These are phyloP conservation scores for Kurtzmaniella quercitrusa DNA, from an alignment of 1,139 yeast genomes.

Conservation along the genomic window DNA sequence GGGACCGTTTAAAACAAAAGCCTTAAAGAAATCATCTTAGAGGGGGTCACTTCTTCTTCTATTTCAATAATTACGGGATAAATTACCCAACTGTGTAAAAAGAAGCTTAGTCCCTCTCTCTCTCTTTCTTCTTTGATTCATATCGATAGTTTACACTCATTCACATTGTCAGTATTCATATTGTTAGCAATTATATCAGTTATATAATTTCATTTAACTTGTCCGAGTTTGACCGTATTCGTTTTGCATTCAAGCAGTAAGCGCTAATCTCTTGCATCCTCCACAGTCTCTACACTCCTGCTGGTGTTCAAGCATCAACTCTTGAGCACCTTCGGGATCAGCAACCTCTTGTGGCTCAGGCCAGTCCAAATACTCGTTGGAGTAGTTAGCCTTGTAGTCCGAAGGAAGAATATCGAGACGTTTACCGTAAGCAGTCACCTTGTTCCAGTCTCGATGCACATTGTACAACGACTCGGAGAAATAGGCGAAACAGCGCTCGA, in stretches of 20 bases:
- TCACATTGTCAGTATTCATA: too few relatives aligned
- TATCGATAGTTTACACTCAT: too few relatives aligned
- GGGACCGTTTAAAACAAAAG: too few relatives aligned
- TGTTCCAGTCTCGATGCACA: slow-evolving; percentile 54
- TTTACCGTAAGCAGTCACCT: slow-evolving; percentile 53
- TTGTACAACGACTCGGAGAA: slow-evolving; percentile 49
- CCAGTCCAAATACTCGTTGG: slow-evolving; percentile 50
- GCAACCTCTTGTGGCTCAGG: slow-evolving; percentile 43
- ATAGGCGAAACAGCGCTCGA: slow-evolving; percentile 53
- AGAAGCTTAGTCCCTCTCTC: too few relatives aligned
- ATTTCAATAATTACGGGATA: too few relatives aligned
- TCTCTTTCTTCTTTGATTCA: too few relatives aligned
- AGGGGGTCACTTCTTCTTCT: too few relatives aligned
- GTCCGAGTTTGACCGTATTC: too few relatives aligned
- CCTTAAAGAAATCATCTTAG: too few relatives aligned
- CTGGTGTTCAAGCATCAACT: slow-evolving; percentile 44
- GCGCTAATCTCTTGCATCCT: slow-evolving; percentile 44
- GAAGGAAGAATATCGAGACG: slow-evolving; percentile 48
- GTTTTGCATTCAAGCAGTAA: not conserved
- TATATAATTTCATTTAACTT: too few relatives aligned
- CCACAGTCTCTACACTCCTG: slow-evolving; percentile 45
- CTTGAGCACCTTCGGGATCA: slow-evolving; percentile 46
- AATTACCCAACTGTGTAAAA: too few relatives aligned
- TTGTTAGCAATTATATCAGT: too few relatives aligned
- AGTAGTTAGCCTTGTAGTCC: slow-evolving; percentile 47